Conservation (phyloP, 2,329 filamentous ascomycete species). For the Alternaria conjuncta region DNA sequence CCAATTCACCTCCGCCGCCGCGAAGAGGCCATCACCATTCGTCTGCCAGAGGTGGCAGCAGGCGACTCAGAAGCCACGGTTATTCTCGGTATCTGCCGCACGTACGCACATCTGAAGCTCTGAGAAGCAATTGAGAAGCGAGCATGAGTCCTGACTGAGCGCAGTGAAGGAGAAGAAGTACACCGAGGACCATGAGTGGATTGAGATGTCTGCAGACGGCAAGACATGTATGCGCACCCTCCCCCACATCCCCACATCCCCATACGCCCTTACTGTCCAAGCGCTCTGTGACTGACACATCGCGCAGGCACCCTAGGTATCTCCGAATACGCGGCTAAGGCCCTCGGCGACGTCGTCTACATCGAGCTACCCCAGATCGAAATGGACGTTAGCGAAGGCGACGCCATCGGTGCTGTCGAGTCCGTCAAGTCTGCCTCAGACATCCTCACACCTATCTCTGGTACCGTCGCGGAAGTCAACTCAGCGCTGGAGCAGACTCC, state of each 20-base stretch:
- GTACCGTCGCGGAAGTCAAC: conserved; percentile 79
- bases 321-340: conserved; percentile 87
- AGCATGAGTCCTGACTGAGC: conserved; percentile 19
- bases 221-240: conserved; percentile 67
- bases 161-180: conserved; percentile 77
- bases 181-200: conserved; percentile 98
- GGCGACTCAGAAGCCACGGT: conserved; percentile 35
- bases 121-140: conserved; percentile 2
- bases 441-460: conserved; percentile 86
- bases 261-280: conserved; percentile 1
- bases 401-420: conserved; percentile 92
- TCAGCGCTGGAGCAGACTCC: conserved; percentile 80
- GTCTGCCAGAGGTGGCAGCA: conserved; percentile 35
- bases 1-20: conserved; percentile 41
- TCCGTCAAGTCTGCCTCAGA: conserved; percentile 99
- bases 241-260: conserved; percentile 4
- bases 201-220: conserved; percentile 83
- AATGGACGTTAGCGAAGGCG: conserved; percentile 73
- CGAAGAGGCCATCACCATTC: conserved; percentile 31
- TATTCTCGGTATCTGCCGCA: conserved; percentile 49
- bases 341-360: conserved; percentile 95
- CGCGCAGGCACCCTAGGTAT: conserved; percentile 74
- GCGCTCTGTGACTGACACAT: background rate
- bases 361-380: conserved; percentile 85
- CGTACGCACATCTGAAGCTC: conserved; percentile 27